Evolutionary conservation across 768 basidiomycete genomes (phyloP).

Genomic region (Mrakia hoshinonis): DNA sequence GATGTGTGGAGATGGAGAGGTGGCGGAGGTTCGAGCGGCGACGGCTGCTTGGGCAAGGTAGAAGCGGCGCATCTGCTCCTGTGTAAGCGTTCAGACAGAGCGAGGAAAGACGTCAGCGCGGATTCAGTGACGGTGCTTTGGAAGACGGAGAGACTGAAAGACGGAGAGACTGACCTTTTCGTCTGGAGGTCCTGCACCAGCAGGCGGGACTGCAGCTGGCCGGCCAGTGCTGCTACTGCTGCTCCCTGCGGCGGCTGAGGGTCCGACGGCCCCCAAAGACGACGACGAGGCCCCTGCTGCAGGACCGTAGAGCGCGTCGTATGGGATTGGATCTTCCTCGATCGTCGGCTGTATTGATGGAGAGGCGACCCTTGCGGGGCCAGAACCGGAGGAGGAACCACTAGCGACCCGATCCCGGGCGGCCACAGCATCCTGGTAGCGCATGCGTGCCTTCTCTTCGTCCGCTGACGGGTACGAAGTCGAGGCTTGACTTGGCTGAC

Average conservation of each 20-base stretch:
- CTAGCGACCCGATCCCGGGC: conserved; percentile 1
- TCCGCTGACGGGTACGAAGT: neutral
- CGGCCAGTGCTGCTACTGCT: neutral
- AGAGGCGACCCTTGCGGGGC: neutral
- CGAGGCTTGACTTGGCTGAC: neutral
- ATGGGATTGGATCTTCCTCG: conserved; percentile 3
- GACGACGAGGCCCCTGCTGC: neutral
- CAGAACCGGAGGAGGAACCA: neutral
- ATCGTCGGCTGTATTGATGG: neutral
- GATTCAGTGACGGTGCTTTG: neutral
- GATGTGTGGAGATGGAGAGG: neutral
- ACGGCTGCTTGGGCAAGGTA: conserved; percentile 25
- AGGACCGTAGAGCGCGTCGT: conserved; percentile 15
- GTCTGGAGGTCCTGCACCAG: neutral
- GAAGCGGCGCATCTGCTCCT: conserved; percentile 17
- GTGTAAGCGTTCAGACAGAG: no score
- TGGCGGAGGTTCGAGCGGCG: neutral
- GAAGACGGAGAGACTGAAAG: neutral
- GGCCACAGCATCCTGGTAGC: conserved; percentile 8
- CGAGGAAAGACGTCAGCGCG: neutral
- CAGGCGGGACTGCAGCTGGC: neutral
- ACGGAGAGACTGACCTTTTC: neutral
- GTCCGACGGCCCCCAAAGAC: no score
- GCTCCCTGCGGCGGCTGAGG: neutral
- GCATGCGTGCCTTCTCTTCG: conserved; percentile 2